These are phyloP conservation scores for Cajanus cajan DNA, from an alignment of 306 rosid genomes.

Conservation along the genomic window DNA sequence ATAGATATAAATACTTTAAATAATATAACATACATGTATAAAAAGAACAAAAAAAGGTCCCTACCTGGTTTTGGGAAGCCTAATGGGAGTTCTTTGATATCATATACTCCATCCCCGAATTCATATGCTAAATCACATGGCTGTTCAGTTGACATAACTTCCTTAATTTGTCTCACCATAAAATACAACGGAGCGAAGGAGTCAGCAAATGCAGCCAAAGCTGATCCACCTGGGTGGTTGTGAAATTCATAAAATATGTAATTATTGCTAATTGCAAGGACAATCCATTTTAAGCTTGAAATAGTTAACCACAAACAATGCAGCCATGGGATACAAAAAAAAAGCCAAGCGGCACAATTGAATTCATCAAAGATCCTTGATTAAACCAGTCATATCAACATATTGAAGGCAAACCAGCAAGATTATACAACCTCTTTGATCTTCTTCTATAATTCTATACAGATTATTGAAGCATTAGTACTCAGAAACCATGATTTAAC, in stretches of 20 bases:
- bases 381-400: not conserved
- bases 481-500: not conserved
- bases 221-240: constrained; percentile 55
- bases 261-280: not conserved
- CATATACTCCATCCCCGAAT: constrained; percentile 72
- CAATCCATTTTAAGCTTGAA: constrained; percentile 15
- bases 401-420: constrained; percentile 9
- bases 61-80: constrained; percentile 80
- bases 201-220: constrained; percentile 53
- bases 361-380: constrained; percentile 16
- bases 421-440: not conserved
- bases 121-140: constrained; percentile 89
- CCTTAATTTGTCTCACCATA: constrained; percentile 54
- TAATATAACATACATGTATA: not conserved
- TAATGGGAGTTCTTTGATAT: constrained; percentile 60
- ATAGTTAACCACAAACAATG: not conserved
- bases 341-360: constrained; percentile 7
- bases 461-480: constrained; percentile 15
- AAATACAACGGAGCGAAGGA: constrained; percentile 73
- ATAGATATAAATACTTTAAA: constrained; percentile 6
- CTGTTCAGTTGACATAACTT: constrained; percentile 91
- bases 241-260: constrained; percentile 24
- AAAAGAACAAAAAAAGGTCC: not conserved
- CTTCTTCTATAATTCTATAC: not conserved
- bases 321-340: not conserved